Base-by-base conservation (phyloP, 768 basidiomycete species). In the Dentipellis sp. region DNA sequence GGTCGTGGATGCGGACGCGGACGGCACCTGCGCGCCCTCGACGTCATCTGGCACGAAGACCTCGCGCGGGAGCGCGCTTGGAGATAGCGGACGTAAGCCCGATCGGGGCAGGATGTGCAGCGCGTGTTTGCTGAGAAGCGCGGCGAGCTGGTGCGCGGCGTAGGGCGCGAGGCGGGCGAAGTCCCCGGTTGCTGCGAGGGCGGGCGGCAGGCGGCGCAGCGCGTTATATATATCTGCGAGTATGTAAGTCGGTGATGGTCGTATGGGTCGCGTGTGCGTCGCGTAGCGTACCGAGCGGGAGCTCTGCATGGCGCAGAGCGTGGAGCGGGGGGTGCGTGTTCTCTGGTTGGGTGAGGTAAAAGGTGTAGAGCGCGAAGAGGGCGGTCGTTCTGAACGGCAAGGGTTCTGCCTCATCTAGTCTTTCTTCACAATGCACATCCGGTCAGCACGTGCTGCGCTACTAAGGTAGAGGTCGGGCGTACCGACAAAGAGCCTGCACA, bases 401-500 rank as follows among this genome's bases (percentile, higher is more conserved):
- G 8, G 77, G 67, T 62, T 82, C 78, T 1, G 72, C 72, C 47
- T 72, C 72, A 4, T 66, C 68, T 58, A 79, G 71, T 37, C 77
- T 76, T 66, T 90, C 88, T 91, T 58, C 14, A 46, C 9, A 22
- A 3, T 11, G 5, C 37, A 35, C 8, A 42, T 14, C 40, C 40
- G 14, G 19, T 42, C 40, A 42, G 40, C 14, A 14, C 19, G 40
- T 42, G 40, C 9, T 3, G 14, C 29, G 6, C 29, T 6, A 29
- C 6, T 3, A 29, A 3, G 29, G 29, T 16, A 40, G 39, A 39
- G 39, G 14, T 17, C 21, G 50, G 35, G 58, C 79, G 46, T 62
- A 88, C 90, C 88, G 40, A 82, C 69, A 65, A 92, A 87, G 17
- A 89, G 69, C 48, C 89, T 73, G 53, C 77, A 69, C 2, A 81